Conservation (phyloP, 768 basidiomycete species). For the Russula lepida region DNA sequence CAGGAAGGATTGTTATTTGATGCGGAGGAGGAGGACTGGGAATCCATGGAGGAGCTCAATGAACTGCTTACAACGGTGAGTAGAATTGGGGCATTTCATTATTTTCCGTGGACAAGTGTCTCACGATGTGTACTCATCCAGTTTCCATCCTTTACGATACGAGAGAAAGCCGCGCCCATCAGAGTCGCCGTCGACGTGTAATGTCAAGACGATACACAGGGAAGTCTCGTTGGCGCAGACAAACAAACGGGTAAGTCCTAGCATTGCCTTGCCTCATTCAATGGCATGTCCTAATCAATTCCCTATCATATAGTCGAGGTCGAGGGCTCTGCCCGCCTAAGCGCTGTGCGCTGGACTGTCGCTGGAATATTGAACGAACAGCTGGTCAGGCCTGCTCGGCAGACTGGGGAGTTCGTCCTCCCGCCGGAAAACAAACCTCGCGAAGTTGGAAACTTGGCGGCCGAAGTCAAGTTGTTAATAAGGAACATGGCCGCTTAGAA, state of each 20-base stretch:
- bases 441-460: no score
- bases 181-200: background rate
- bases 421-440: background rate
- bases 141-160: background rate
- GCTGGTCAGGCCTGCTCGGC: background rate
- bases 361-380: background rate
- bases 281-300: background rate
- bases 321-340: background rate
- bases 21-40: background rate
- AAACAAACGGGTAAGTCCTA: background rate
- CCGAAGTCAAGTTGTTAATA: no score
- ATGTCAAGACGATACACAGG: background rate
- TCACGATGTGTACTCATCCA: background rate
- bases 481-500: no score
- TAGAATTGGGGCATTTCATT: no score
- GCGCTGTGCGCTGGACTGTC: conserved; percentile 7
- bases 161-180: background rate
- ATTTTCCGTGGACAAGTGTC: background rate
- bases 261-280: background rate
- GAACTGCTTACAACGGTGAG: background rate
- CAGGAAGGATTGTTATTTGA: background rate
- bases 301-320: background rate
- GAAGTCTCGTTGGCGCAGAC: background rate
- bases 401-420: background rate
- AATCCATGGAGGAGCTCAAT: conserved; percentile 1